Conservation (phyloP, 192 early-diverging fungal species). For the Entophlyctis luteolus region DNA sequence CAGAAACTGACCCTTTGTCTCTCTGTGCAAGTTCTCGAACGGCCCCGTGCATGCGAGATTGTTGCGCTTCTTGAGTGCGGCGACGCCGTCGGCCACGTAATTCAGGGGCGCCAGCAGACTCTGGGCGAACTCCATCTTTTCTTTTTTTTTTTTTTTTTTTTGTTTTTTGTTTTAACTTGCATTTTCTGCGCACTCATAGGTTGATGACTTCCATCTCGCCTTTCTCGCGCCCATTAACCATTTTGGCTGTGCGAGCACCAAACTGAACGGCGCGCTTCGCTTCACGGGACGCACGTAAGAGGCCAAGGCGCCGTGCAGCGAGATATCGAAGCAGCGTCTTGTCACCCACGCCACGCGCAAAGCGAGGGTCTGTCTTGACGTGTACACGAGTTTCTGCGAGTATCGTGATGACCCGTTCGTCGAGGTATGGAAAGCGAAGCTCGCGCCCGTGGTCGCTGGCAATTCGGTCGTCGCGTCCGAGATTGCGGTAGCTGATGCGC, state of each 20-base stretch:
- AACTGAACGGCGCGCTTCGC: constrained; percentile 97
- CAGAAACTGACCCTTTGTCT: constrained; percentile 64
- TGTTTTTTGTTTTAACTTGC: background rate
- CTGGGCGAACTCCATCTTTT: constrained; percentile 6
- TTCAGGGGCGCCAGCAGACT: constrained; percentile 6
- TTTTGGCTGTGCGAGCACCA: constrained; percentile 93
- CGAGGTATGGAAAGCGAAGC: constrained; percentile 77
- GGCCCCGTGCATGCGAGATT: constrained; percentile 75
- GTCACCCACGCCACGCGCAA: constrained; percentile 78
- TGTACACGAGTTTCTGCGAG: constrained; percentile 68
- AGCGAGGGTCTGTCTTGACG: constrained; percentile 78
- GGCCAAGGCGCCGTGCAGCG: constrained; percentile 61
- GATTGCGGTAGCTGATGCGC: constrained; percentile 80
- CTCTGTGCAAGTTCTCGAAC: constrained; percentile 77
- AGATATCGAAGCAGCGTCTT: constrained; percentile 81
- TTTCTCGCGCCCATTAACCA: constrained; percentile 51
- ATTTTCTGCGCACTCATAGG: too few species aligned
- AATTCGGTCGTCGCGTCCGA: constrained; percentile 91
- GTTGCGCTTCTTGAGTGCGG: constrained; percentile 20
- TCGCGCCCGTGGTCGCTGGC: constrained; percentile 83
- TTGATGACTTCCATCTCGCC: constrained; percentile 13
- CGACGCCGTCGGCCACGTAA: background rate
- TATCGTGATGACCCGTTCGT: constrained; percentile 62
- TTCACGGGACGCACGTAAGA: constrained; percentile 58
- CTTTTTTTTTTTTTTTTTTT: background rate